Percentiles rank a stretch among this genome's conserved stretches.
These are phyloP conservation scores for Myxozyma vanderwaltii DNA, from an alignment of 805 yeast species.

Conservation along the genomic window DNA sequence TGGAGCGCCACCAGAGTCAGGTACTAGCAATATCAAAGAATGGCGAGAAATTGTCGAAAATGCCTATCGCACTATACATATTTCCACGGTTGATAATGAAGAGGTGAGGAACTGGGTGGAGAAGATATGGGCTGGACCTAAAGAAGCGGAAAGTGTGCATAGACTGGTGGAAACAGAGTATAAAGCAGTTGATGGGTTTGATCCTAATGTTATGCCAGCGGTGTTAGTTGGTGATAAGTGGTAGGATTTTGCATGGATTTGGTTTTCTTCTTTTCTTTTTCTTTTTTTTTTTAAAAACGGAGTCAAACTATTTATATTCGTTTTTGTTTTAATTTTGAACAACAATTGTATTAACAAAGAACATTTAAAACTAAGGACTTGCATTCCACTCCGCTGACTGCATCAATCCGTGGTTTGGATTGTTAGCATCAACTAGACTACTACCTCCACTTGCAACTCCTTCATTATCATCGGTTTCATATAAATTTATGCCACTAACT, in stretches of 20 bases:
- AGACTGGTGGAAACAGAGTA: slow-evolving; percentile 20
- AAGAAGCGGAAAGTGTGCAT: slow-evolving; percentile 12
- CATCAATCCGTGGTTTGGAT: neutral
- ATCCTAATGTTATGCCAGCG: slow-evolving; percentile 22
- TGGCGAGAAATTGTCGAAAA: slow-evolving; percentile 42
- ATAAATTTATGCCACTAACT: slow-evolving; percentile 4
- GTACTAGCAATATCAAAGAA: slow-evolving; percentile 32
- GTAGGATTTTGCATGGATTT: slow-evolving; percentile 5
- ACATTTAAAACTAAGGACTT: neutral
- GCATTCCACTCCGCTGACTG: neutral
- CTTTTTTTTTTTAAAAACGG: neutral
- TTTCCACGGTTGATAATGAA: slow-evolving; percentile 25
- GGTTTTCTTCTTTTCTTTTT: neutral
- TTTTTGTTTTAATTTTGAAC: no score
- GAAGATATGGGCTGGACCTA: slow-evolving; percentile 22
- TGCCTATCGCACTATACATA: slow-evolving; percentile 47
- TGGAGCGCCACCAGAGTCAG: slow-evolving; percentile 43
- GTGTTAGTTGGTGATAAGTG: slow-evolving; percentile 33
- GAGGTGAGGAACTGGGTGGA: slow-evolving; percentile 26
- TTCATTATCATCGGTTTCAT: neutral
- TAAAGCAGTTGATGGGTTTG: slow-evolving; percentile 22
- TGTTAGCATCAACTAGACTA: neutral
- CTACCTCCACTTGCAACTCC: slow-evolving; percentile 6
- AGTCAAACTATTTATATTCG: neutral
- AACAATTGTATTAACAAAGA: no score